Evolutionary conservation across 805 yeast genomes (phyloP).

Genomic region (Barnettozyma sucrosica): DNA sequence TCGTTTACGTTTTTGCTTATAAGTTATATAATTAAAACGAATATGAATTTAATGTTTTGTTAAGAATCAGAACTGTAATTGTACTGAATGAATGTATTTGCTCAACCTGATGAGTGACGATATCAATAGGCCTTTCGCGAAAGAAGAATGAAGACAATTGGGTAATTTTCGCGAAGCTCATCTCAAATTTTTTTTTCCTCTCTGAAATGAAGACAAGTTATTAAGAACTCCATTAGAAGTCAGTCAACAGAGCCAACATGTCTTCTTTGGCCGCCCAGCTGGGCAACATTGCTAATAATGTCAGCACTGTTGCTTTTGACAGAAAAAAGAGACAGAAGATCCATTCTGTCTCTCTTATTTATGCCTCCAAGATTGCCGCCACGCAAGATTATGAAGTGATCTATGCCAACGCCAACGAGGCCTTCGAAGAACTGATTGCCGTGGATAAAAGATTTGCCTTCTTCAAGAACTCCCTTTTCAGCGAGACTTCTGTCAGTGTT

Average conservation of each 20-base stretch:
- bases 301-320: slow-evolving; percentile 72
- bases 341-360: slow-evolving; percentile 84
- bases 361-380: slow-evolving; percentile 84
- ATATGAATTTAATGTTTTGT: slow-evolving; percentile 1
- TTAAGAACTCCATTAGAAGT: neutral
- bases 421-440: slow-evolving; percentile 62
- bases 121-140: too few relatives aligned
- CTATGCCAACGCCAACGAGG: slow-evolving; percentile 65
- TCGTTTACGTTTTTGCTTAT: neutral
- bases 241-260: slow-evolving; percentile 21
- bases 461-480: slow-evolving; percentile 70
- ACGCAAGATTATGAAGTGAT: slow-evolving; percentile 88
- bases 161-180: slow-evolving; percentile 11
- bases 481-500: slow-evolving; percentile 70
- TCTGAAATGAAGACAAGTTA: slow-evolving; percentile 3
- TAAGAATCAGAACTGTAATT: neutral
- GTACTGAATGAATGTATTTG: too few relatives aligned
- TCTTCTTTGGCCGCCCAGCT: slow-evolving; percentile 79
- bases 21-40: neutral
- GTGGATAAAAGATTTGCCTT: slow-evolving; percentile 71
- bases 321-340: slow-evolving; percentile 80
- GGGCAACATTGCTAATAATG: slow-evolving; percentile 56
- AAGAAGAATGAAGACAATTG: too few relatives aligned
- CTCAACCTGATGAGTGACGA: too few relatives aligned
- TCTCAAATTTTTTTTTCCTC: slow-evolving; percentile 13